Conservation (phyloP, 257 asterid genomes). For the Solanum okadae region DNA sequence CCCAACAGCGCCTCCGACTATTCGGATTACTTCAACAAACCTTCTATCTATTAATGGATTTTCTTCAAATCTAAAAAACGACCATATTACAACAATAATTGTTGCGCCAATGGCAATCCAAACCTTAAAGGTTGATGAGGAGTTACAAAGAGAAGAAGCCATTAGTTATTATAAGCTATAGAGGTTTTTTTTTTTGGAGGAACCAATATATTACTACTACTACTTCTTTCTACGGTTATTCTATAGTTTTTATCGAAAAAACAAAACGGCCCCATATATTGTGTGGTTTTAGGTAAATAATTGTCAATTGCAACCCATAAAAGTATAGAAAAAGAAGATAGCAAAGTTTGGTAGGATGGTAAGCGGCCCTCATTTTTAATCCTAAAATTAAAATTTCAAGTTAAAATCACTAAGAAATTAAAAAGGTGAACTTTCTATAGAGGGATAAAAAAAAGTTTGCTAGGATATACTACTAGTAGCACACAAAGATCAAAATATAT, state of each 20-base stretch:
- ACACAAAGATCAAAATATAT: neutral
- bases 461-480: neutral
- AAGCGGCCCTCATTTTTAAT: neutral
- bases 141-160: neutral
- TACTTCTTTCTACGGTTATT: neutral
- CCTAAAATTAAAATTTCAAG: no score
- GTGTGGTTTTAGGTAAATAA: neutral
- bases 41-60: neutral
- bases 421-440: neutral
- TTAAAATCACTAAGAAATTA: no score
- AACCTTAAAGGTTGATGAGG: neutral
- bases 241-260: neutral
- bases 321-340: neutral
- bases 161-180: neutral
- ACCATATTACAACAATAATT: neutral
- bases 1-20: constrained; percentile 22
- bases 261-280: neutral
- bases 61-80: neutral
- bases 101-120: neutral
- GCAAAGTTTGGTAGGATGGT: neutral
- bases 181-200: neutral
- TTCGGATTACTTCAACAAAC: neutral
- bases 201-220: neutral
- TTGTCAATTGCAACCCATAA: neutral
- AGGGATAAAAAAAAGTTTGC: neutral